Evolutionary conservation across 805 yeast species (phyloP).

Genomic region (Ogataea paraovalis): DNA sequence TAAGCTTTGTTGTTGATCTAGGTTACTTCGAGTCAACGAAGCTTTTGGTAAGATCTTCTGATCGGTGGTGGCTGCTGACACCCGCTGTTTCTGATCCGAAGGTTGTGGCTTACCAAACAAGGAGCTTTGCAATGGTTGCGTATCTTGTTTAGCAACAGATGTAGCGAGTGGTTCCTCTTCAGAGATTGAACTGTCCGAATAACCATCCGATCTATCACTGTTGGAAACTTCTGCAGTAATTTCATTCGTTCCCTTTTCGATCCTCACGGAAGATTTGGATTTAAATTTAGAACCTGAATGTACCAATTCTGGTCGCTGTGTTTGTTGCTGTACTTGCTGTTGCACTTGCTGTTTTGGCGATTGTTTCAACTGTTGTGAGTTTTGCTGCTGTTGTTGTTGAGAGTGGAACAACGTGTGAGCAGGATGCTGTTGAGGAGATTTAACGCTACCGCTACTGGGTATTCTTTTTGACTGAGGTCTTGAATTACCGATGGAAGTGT

Average conservation of each 20-base stretch:
- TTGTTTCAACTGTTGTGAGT: not conserved
- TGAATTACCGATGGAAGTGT: not conserved
- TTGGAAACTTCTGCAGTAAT: slow-evolving; percentile 27
- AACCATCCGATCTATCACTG: slow-evolving; percentile 13
- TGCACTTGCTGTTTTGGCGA: not conserved
- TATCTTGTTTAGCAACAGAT: not conserved
- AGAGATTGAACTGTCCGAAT: not conserved
- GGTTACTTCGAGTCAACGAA: slow-evolving; percentile 14
- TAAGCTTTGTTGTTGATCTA: slow-evolving; percentile 13
- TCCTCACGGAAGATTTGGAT: slow-evolving; percentile 14
- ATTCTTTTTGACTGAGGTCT: slow-evolving; percentile 7
- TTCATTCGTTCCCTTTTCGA: slow-evolving; percentile 21
- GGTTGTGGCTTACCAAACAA: not conserved
- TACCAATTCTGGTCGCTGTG: slow-evolving; percentile 1
- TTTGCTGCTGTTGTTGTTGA: not conserved
- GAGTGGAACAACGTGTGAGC: not conserved
- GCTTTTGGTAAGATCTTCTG: slow-evolving; percentile 2
- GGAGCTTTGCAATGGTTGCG: not conserved
- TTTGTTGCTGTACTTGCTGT: not conserved
- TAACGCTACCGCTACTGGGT: slow-evolving; percentile 2
- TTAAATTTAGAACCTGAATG: slow-evolving; percentile 4
- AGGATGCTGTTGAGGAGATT: not conserved
- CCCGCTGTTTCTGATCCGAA: not conserved
- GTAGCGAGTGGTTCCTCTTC: not conserved
- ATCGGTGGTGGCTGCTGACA: not conserved